Percentiles rank a stretch among this genome's conserved stretches.
These are phyloP conservation scores for Silene vulgaris DNA, from an alignment of 179 eudicot species.

Conservation along the genomic window DNA sequence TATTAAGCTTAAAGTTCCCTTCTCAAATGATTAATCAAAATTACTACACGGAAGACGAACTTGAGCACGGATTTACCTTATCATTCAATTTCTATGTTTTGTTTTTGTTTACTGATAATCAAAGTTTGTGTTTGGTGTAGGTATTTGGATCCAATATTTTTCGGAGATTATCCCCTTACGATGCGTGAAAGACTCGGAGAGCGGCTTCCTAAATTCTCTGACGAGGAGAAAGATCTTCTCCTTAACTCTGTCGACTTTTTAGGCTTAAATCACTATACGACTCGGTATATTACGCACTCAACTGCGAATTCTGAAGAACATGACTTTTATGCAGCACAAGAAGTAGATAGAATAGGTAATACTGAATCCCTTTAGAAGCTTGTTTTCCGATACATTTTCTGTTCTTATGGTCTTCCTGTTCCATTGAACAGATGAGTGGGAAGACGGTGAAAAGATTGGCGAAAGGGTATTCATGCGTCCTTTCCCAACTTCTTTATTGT, in stretches of 20 bases:
- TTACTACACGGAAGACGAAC: conserved; percentile 1
- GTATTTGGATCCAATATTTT: conserved; percentile 80
- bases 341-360: conserved; percentile 62
- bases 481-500: not conserved
- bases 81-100: not conserved
- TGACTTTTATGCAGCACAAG: conserved; percentile 50
- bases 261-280: conserved; percentile 77
- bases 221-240: conserved; percentile 50
- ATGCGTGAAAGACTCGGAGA: conserved; percentile 78
- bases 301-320: conserved; percentile 33
- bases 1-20: not conserved
- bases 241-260: conserved; percentile 58
- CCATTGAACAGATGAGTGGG: conserved; percentile 66
- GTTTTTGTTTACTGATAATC: conserved; percentile 5
- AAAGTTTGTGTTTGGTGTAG: conserved; percentile 29
- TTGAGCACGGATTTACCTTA: conserved; percentile 3
- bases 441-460: conserved; percentile 65
- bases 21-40: not conserved
- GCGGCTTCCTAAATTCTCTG: conserved; percentile 58
- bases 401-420: conserved; percentile 22
- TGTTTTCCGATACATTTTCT: conserved; percentile 6
- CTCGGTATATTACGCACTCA: conserved; percentile 57
- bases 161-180: conserved; percentile 64
- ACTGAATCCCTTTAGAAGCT: conserved; percentile 4
- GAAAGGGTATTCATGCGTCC: conserved; percentile 48